Evolutionary conservation across 192 early-diverging fungal species (phyloP).

Genomic region (Rhizophagus prolifer): DNA sequence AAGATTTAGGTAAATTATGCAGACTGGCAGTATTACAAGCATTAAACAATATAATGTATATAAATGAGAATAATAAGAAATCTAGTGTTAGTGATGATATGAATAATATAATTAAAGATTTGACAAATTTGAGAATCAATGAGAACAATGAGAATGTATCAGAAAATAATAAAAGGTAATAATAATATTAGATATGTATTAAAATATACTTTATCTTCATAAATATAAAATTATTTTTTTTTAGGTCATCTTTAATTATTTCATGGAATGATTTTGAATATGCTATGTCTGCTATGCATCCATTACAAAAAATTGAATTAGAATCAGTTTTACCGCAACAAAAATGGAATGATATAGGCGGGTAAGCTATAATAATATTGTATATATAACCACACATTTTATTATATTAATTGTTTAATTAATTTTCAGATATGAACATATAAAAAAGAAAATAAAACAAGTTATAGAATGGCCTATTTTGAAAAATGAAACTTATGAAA

Average conservation of each 20-base stretch:
- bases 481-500: conserved; percentile 41
- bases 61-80: not conserved
- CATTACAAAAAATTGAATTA: conserved; percentile 65
- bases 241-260: not conserved
- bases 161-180: not conserved
- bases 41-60: conserved; percentile 5
- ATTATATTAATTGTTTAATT: not conserved
- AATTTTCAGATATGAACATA: conserved; percentile 49
- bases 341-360: conserved; percentile 67
- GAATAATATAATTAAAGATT: not conserved
- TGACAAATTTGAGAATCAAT: not conserved
- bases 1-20: conserved; percentile 48
- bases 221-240: not conserved
- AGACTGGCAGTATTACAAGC: conserved; percentile 40
- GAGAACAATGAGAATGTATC: not conserved
- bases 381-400: not conserved
- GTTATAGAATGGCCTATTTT: conserved; percentile 60
- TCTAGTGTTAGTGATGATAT: too few relatives aligned
- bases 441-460: conserved; percentile 60
- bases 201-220: not conserved
- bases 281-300: conserved; percentile 56
- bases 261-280: conserved; percentile 51
- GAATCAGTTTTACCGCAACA: conserved; percentile 50
- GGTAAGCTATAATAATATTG: conserved; percentile 43
- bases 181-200: not conserved